Base-by-base conservation (phyloP, 2,329 filamentous ascomycete genomes). In the Nemania bipapillata region DNA sequence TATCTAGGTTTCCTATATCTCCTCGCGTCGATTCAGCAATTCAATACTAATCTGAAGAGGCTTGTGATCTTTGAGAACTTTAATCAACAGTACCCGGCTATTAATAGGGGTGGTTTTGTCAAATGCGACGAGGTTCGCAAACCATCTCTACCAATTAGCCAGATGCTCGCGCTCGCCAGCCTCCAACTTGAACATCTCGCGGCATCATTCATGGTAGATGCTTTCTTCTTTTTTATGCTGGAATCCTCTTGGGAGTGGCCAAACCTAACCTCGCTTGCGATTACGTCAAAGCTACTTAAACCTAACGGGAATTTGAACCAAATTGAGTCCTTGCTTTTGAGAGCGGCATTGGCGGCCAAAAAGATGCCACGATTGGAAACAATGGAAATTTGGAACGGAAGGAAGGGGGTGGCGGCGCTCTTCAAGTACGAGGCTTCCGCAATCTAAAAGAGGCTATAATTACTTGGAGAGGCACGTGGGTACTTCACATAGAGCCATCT, bases 331-430 rank as follows among this genome's bases (percentile, higher is more conserved):
- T 74, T 78, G 73, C 70, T 78, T 63, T 70, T 61, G 66, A 70
- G 68, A 66, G 77, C 75, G 50, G 74, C 73, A 22, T 69, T 52
- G 52, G 69, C 69, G 57, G 77, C 77, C 30, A 73, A 74, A 26
- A 74, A 71, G 68, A 80, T 80, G 77, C 77, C 77, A 65, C 63
- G 55, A n/a, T 70, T 80, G 45, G 63, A 76, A 71, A 79, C 71
- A 61, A 77, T 79, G 76, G 77, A 79, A 70, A 78, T 79, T 57
- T 79, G 77, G 77, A 79, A 79, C 73, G 79, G 75, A 71, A 53
- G 66, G 73, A 73, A 76, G 71, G 76, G 77, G 3, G 61, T 77
- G 53, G 77, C 78, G 49, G 69, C 68, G 62, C 74, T 80, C 63
- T 80, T 80, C 66, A 67, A 69, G 61, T 80, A 78, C 53, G 73